Percentiles rank a stretch among this genome's conserved stretches.
Evolutionary conservation across 345 rosid species (phyloP).

Genomic region (Trapa bicornis): DNA sequence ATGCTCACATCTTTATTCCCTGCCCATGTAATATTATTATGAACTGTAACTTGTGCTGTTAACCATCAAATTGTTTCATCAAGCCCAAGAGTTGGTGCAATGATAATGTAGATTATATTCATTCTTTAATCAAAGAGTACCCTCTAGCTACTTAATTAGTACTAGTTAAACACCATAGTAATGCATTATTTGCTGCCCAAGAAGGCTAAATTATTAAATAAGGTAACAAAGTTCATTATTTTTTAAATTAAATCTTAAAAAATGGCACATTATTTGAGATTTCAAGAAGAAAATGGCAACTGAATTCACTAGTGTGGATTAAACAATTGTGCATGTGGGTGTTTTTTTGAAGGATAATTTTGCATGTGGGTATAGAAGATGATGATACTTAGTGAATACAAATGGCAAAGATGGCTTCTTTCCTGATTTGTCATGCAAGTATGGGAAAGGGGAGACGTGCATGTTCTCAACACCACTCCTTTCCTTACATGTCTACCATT

Average conservation of each 20-base stretch:
- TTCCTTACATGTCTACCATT: neutral
- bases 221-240: too few species aligned
- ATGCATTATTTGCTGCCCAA: too few species aligned
- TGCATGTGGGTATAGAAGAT: neutral
- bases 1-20: too few species aligned
- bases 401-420: constrained; percentile 5
- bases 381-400: neutral
- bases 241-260: too few species aligned
- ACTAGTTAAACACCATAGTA: neutral
- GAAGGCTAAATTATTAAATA: too few species aligned
- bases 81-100: constrained; percentile 1
- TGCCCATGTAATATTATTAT: too few species aligned
- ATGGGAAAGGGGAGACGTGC: neutral
- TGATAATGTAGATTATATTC: neutral
- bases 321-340: neutral
- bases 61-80: neutral
- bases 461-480: neutral
- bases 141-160: too few species aligned
- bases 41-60: too few species aligned
- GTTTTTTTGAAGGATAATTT: too few species aligned
- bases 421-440: constrained; percentile 7
- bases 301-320: neutral
- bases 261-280: too few species aligned
- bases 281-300: neutral
- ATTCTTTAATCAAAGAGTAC: neutral